Base-by-base conservation (phyloP, 345 rosid genomes). In the Populus simonii region DNA sequence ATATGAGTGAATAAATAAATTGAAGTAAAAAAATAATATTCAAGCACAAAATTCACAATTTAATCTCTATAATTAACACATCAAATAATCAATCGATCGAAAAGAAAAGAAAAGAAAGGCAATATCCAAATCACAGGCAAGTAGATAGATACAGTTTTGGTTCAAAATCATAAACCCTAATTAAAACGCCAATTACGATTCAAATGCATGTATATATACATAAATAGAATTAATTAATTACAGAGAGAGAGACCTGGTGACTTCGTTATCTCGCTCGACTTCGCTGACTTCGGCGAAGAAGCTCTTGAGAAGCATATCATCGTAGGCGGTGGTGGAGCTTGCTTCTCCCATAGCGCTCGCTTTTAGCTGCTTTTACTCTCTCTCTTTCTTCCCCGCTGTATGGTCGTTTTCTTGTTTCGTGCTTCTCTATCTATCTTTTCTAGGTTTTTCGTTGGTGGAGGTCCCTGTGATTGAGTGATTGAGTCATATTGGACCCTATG, bases 241-340 rank as follows among this genome's bases (percentile, higher is more conserved):
- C 35, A 62, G 53, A 70, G 47, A 76, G 71, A 73, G 80, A 15
- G 17, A 82, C 98, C 98, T 92, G 87, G 76, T n/a, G 82, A 94
- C 99, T 89, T 94, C 98, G 88, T 93, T 93, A 75, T 94, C 98
- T 70, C 98, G 83, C 84, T 94, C 98, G 39, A 92, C 98, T 88
- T 94, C 97, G 86, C 98, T 85, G 75, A 94, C 99, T 83, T 94
- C 99, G 15, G 99, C 97, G 74, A 92, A 89, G 93, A 94, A 94
- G 80, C 90, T 90, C 84, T 94, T 94, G 41, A 94, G 93, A 74
- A 94, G 90, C 78, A 92, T 84, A 78, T 93, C 99, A 15, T 92
- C 97, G 47, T 88, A 53, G 59, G 59, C 94, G 71, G 57, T 76
- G 70, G 80, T 82, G 11, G 83, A 69, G 53, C 38, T 22, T 5